Evolutionary conservation across 345 rosid genomes (phyloP), one percentile per base, ranked within the genome.

Genomic region (Kernera saxatilis): DNA sequence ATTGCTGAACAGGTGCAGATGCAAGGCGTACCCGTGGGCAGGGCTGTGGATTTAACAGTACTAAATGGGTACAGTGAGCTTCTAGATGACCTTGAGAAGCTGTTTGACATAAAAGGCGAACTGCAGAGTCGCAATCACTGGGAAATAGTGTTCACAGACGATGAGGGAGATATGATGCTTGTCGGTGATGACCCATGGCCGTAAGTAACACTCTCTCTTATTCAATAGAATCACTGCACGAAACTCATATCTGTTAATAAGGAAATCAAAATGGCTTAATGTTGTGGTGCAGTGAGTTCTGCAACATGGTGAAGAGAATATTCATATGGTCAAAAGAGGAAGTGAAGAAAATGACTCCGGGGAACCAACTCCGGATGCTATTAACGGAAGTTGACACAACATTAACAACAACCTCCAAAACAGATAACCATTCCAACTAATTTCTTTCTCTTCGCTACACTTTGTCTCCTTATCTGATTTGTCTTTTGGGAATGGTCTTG

Each of bases 151-250:
- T 91, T 86, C 56, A 93, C 94, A 4, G 98, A 93, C 77, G 85
- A 91, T 61, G 97, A 93, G 71, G 98, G 92, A 9, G 98, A 93
- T 73, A 84, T 85, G 90, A 93, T 91, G 98, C 96, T 93, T 39
- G 82, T 93, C 27, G 98, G 98, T 1, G 98, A 93, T 36, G 92
- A 93, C 76, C 98, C 97, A 23, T 93, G 98, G 98, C 77, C 22
- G 98, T 93, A 87, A 87, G 98, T 80, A 55, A 17, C 70, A 33
- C 15, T 6, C 51, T 17, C 39, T 37, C 65, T 11, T 37, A 65
- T 19, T 36, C 27, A 56, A 13, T 54, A 23, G 17, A 44, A 52
- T 35, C 32, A 41, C 40, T 11, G 29, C 30, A 22, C 11, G 50
- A 61, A 64, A 22, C 32, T 74, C 56, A 51, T 12, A n/a, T 25